These are phyloP conservation scores for Drosera spatulata DNA, from an alignment of 179 eudicot genomes.

Conservation along the genomic window DNA sequence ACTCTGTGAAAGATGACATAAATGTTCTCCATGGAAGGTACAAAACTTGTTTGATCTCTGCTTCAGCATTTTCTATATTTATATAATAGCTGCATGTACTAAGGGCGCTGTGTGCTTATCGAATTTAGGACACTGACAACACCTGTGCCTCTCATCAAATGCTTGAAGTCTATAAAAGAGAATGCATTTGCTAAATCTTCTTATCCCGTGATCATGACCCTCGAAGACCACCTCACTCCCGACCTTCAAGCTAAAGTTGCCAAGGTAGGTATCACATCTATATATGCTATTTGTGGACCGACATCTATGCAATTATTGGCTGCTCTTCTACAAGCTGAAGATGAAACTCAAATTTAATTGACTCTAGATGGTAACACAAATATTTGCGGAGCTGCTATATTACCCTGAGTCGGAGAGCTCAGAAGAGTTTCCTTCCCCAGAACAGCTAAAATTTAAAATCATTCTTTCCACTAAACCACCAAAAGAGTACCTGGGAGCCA, in stretches of 20 bases:
- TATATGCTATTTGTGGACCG: too few relatives aligned
- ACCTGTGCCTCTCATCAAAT: constrained; percentile 66
- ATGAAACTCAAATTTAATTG: too few relatives aligned
- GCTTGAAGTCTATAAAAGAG: constrained; percentile 68
- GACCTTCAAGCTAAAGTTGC: constrained; percentile 77
- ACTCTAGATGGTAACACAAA: constrained; percentile 62
- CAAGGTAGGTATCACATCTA: too few relatives aligned
- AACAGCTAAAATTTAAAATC: constrained; percentile 38
- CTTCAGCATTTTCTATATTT: too few relatives aligned
- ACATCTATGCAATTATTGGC: too few relatives aligned
- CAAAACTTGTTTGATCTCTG: neutral
- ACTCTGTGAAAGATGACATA: constrained; percentile 40
- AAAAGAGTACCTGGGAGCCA: constrained; percentile 53
- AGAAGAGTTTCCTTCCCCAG: constrained; percentile 78
- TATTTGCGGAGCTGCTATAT: constrained; percentile 67
- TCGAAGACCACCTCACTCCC: constrained; percentile 75
- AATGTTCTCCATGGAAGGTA: constrained; percentile 69
- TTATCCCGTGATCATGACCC: constrained; percentile 77
- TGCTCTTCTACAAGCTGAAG: too few relatives aligned
- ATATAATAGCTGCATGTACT: too few relatives aligned
- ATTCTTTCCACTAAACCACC: constrained; percentile 96
- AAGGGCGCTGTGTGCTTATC: too few relatives aligned
- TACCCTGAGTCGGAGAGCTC: constrained; percentile 47
- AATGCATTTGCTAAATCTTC: constrained; percentile 72
- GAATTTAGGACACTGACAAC: constrained; percentile 73